Evolutionary conservation across 2,329 filamentous ascomycete genomes (phyloP), one percentile per base, ranked within the genome.

Genomic region (Aspergillus vadensis): DNA sequence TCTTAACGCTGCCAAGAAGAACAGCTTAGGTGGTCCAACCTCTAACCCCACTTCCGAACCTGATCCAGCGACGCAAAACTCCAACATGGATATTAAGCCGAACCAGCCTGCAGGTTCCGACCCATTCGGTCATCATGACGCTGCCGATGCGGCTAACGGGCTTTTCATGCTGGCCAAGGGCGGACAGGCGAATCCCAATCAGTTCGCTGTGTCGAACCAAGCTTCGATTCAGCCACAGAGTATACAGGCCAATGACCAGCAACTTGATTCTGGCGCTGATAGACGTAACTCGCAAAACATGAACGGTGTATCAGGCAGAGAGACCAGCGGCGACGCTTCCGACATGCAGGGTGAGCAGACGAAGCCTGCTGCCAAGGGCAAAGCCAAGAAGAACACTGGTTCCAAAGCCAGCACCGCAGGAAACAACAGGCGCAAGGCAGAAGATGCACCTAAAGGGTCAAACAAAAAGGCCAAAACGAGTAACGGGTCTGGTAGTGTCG

Each of bases 121-220:
- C 57, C 85, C 88, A 4, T 96, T 92, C 72, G 90, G 93, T 60
- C 91, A 92, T 44, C 92, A 96, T 77, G 94, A 97, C 72, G 87
- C 87, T 56, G 96, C 94, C 69, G 94, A 97, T 79, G 95, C 94
- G 47, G 95, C 94, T 55, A 98, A 97, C 74, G 93, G 95, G 30
- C 83, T 99, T 0, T 96, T 92, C 70, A 89, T 97, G 85, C 83
- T 99, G 60, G 93, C 95, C 57, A 85, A 85, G 59, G 85, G 84
- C 59, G 82, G 81, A 25, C 83, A 88, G 65, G 78, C 82, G 38
- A 83, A 82, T 73, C 77, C 81, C 73, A 78, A 88, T 80, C 82
- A 85, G 79, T 79, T 83, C 74, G 62, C 86, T 5, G 69, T 75
- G 14, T 70, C 80, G 17, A 81, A 77, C 65, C 82, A 78, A 68